Conservation (phyloP, 1,139 yeast genomes). For the Sugiyamaella castrensis region DNA sequence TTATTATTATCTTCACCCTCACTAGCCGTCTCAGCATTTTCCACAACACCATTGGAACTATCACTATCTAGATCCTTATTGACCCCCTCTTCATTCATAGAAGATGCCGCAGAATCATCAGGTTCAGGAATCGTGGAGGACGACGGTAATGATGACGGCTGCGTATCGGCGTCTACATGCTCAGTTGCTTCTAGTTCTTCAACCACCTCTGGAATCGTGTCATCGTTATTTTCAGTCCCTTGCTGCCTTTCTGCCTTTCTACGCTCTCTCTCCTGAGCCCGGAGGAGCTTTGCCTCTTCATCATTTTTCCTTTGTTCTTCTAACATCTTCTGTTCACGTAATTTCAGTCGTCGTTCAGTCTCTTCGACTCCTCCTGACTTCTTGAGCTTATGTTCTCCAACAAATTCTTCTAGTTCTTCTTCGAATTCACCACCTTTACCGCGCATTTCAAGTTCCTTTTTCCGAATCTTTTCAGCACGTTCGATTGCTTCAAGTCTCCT, state of each 20-base stretch:
- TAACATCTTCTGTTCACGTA: slow-evolving; percentile 51
- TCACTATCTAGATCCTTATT: background rate
- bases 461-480: slow-evolving; percentile 78
- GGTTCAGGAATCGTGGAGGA: background rate
- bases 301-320: slow-evolving; percentile 35
- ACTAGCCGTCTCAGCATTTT: slow-evolving; percentile 6
- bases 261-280: slow-evolving; percentile 22
- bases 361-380: slow-evolving; percentile 89
- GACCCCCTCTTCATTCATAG: background rate
- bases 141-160: too few species aligned
- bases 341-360: slow-evolving; percentile 63
- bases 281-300: slow-evolving; percentile 27
- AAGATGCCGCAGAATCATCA: too few species aligned
- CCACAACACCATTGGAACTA: background rate
- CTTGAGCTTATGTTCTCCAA: slow-evolving; percentile 68
- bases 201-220: too few species aligned
- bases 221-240: background rate
- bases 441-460: slow-evolving; percentile 62
- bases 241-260: slow-evolving; percentile 1
- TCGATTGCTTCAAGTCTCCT: slow-evolving; percentile 82
- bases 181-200: too few species aligned
- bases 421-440: slow-evolving; percentile 60
- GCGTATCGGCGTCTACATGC: too few species aligned
- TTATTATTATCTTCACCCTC: slow-evolving; percentile 5
- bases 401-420: slow-evolving; percentile 85